Evolutionary conservation across 768 basidiomycete genomes (phyloP).

Genomic region (Candolleomyces aberdarensis): DNA sequence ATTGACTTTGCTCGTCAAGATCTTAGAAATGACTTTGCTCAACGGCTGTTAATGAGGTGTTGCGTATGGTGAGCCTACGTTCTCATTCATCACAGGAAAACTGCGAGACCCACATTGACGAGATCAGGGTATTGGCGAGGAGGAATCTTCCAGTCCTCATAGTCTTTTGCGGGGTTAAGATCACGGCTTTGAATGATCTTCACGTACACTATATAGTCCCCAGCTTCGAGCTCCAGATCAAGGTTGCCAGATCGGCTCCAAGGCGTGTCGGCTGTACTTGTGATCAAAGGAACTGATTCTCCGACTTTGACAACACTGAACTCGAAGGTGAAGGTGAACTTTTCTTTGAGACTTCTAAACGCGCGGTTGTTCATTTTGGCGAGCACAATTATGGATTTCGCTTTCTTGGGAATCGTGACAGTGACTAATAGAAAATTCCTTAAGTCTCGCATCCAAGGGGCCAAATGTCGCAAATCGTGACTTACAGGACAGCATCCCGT

Average conservation of each 20-base stretch:
- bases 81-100: too few species aligned
- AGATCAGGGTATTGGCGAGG: background rate
- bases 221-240: slow-evolving; percentile 30
- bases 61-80: background rate
- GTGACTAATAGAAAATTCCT: background rate
- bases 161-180: background rate
- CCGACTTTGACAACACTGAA: slow-evolving; percentile 43
- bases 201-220: slow-evolving; percentile 40
- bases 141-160: background rate
- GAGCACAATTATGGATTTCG: slow-evolving; percentile 37
- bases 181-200: background rate
- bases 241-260: slow-evolving; percentile 29
- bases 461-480: slow-evolving; percentile 19
- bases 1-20: slow-evolving; percentile 3
- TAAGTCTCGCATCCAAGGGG: background rate
- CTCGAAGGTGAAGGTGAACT: slow-evolving; percentile 35
- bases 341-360: slow-evolving; percentile 35
- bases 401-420: slow-evolving; percentile 2
- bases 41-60: background rate
- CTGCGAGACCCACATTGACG: background rate
- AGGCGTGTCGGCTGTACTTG: slow-evolving; percentile 19
- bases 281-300: slow-evolving; percentile 19
- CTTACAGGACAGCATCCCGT: slow-evolving; percentile 48
- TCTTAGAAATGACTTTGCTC: background rate
- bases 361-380: slow-evolving; percentile 44